Percentiles rank a stretch among this genome's conserved stretches.
Conservation (phyloP, 768 basidiomycete species). For the Boletus vermiculosoides region DNA sequence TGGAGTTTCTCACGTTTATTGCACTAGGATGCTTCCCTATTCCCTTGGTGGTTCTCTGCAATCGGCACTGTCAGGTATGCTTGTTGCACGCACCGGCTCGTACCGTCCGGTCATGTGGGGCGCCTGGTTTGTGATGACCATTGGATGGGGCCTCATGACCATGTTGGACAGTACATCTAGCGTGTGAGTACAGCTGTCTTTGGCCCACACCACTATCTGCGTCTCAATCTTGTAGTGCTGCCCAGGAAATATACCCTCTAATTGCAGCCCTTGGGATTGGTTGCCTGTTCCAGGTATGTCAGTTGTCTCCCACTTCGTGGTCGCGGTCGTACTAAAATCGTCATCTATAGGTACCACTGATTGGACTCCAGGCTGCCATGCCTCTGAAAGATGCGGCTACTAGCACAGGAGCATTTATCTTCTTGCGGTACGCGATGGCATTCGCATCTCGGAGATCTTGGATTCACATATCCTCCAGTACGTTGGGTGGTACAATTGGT, state of each 20-base stretch:
- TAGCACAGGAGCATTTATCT: slow-evolving; percentile 36
- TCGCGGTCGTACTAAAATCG: background rate
- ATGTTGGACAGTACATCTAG: slow-evolving; percentile 35
- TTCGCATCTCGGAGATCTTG: background rate
- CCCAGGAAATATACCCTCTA: slow-evolving; percentile 34
- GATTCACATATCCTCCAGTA: slow-evolving; percentile 38
- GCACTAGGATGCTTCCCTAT: slow-evolving; percentile 37
- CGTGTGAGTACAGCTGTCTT: slow-evolving; percentile 19
- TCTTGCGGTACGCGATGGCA: slow-evolving; percentile 29
- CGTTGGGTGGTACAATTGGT: slow-evolving; percentile 71
- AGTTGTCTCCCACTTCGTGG: background rate
- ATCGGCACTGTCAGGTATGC: slow-evolving; percentile 24
- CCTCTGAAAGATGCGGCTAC: slow-evolving; percentile 46
- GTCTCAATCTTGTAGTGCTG: slow-evolving; percentile 20
- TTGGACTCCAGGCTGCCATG: slow-evolving; percentile 45
- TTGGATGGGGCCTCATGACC: slow-evolving; percentile 39
- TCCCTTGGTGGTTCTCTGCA: slow-evolving; percentile 26
- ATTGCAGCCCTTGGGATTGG: slow-evolving; percentile 36
- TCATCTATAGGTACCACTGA: slow-evolving; percentile 27
- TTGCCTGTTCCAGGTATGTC: slow-evolving; percentile 33
- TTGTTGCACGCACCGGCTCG: slow-evolving; percentile 26
- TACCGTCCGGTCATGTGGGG: slow-evolving; percentile 36
- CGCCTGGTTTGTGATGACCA: slow-evolving; percentile 27
- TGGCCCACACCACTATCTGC: background rate
- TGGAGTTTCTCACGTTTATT: background rate